Evolutionary conservation across 352 stramenopile genomes (phyloP).

Genomic region (Globisporangium solare): DNA sequence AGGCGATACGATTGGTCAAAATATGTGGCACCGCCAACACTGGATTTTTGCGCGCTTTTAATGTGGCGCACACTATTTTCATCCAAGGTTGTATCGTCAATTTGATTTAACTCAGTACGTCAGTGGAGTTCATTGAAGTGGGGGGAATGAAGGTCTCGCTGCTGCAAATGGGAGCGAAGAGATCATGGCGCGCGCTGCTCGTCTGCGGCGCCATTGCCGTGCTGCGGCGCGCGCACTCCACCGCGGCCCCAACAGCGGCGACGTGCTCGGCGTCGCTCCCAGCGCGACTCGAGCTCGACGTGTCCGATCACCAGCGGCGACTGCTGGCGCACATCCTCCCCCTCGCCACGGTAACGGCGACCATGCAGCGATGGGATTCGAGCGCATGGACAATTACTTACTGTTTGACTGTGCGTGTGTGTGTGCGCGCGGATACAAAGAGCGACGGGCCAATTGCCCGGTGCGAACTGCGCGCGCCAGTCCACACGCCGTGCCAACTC

Average conservation of each 20-base stretch:
- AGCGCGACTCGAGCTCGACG: slow-evolving; percentile 5
- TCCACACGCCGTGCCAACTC: slow-evolving; percentile 41
- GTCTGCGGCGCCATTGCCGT: not conserved
- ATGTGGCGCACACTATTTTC: not conserved
- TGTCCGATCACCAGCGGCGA: slow-evolving; percentile 13
- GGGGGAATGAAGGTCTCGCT: not conserved
- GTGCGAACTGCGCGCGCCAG: slow-evolving; percentile 30
- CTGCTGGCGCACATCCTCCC: slow-evolving; percentile 19
- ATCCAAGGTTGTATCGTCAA: too few species aligned
- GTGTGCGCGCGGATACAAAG: slow-evolving; percentile 1
- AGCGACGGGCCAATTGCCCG: slow-evolving; percentile 15
- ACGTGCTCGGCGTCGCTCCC: slow-evolving; percentile 7
- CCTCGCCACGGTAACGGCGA: slow-evolving; percentile 4
- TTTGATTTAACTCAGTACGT: too few species aligned
- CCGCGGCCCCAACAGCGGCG: not conserved
- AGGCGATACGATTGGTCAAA: not conserved
- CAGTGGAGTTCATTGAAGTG: too few species aligned
- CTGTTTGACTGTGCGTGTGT: not conserved
- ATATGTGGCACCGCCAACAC: not conserved
- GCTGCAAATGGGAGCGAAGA: not conserved
- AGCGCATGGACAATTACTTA: not conserved
- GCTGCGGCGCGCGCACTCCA: not conserved
- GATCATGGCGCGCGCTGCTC: not conserved
- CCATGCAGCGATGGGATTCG: too few species aligned
- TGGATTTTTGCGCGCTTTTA: not conserved